phyloP scores from a whole-genome alignment of 2,329 filamentous ascomycete genomes.

The Exophiala bonariae region DNA sequence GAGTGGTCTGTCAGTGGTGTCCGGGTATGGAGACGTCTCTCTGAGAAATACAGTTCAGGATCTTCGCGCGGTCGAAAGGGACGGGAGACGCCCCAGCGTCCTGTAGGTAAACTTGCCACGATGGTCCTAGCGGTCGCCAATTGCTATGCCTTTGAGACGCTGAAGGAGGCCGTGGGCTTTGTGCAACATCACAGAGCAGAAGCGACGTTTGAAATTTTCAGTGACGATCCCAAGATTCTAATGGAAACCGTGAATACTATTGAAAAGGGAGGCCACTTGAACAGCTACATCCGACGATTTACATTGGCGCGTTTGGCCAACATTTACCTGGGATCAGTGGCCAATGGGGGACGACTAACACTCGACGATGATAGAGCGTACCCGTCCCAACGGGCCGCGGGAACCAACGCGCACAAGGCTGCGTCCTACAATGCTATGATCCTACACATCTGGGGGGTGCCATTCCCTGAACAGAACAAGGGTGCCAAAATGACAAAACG shows the following conservation, averaged over 20 bases:
- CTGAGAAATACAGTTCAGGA: neutral
- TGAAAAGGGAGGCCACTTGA: neutral
- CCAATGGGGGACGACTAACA: neutral
- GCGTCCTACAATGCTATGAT: neutral
- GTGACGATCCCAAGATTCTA: constrained; percentile 1
- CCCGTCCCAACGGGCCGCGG: neutral
- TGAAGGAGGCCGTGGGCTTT: neutral
- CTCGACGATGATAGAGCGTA: neutral
- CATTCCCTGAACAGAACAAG: neutral
- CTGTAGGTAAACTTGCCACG: neutral
- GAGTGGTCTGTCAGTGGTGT: neutral
- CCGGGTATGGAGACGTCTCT: neutral
- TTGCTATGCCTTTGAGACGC: neutral
- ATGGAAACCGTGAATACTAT: neutral
- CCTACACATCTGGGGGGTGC: neutral
- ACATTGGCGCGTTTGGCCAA: constrained; percentile 1
- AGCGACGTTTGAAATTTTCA: neutral
- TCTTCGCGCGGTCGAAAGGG: neutral
- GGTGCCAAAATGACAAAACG: neutral
- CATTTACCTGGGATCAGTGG: neutral
- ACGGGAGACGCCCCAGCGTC: neutral
- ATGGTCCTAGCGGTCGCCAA: constrained; percentile 1
- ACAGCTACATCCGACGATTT: constrained; percentile 2
- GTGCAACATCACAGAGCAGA: neutral
- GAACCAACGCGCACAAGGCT: constrained; percentile 1